Conservation (phyloP, 1,284 basidiomycete genomes). For the Cystodermella granulosa region DNA sequence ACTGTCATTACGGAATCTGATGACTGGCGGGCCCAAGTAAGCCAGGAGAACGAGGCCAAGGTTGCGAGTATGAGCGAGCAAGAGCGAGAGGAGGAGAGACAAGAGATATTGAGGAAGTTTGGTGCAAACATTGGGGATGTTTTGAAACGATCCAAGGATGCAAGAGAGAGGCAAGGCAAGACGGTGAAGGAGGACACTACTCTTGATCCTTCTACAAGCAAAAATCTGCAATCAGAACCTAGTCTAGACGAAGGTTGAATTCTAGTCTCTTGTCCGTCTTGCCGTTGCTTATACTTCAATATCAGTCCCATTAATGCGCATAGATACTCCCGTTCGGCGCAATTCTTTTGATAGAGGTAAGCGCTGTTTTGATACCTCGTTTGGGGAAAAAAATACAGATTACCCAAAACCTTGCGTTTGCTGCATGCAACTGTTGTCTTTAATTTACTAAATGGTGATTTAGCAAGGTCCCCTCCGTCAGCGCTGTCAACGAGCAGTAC, state of each 20-base stretch:
- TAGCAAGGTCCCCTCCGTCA: slow-evolving; percentile 34
- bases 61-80: slow-evolving; percentile 56
- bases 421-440: too few species aligned
- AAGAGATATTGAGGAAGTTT: slow-evolving; percentile 63
- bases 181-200: slow-evolving; percentile 1
- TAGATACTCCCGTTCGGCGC: slow-evolving; percentile 13
- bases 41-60: slow-evolving; percentile 51
- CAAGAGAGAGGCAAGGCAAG: too few species aligned
- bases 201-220: background rate
- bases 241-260: slow-evolving; percentile 15
- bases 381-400: too few species aligned
- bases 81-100: slow-evolving; percentile 54
- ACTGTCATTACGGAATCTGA: slow-evolving; percentile 14
- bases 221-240: background rate
- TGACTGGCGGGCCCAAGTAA: slow-evolving; percentile 46
- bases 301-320: slow-evolving; percentile 25
- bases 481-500: slow-evolving; percentile 38
- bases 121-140: slow-evolving; percentile 59
- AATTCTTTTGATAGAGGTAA: slow-evolving; percentile 23
- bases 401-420: too few species aligned
- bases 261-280: background rate
- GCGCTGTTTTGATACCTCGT: too few species aligned
- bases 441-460: background rate
- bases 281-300: slow-evolving; percentile 4
- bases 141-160: slow-evolving; percentile 50